phyloP scores from a whole-genome alignment of 2,329 filamentous ascomycete species.

The Neofusicoccum umdonicola region DNA sequence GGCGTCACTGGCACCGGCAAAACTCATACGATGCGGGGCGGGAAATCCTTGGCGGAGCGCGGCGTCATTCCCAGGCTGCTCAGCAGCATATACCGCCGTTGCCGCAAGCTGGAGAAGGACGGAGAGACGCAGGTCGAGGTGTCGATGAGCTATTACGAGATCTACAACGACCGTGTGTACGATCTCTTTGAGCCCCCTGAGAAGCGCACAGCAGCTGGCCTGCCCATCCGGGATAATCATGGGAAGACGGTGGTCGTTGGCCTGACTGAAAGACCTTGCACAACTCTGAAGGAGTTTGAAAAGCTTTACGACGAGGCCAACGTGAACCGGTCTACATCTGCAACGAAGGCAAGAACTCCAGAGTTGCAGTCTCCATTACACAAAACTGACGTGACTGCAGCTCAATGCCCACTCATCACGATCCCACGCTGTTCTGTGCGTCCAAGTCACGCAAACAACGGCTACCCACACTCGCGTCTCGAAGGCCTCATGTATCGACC shows the following conservation, averaged over 20 bases:
- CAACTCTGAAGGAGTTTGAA: constrained; percentile 86
- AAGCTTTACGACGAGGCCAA: constrained; percentile 87
- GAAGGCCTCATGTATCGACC: constrained; percentile 88
- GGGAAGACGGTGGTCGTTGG: constrained; percentile 86
- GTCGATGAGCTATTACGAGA: constrained; percentile 87
- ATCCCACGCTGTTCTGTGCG: constrained; percentile 85
- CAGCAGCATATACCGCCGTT: constrained; percentile 79
- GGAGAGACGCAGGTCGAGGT: constrained; percentile 71
- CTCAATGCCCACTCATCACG: constrained; percentile 88
- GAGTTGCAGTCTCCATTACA: not conserved
- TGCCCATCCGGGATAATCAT: constrained; percentile 80
- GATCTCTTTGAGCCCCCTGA: constrained; percentile 86
- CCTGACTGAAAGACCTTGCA: constrained; percentile 76
- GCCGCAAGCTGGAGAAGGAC: constrained; percentile 83
- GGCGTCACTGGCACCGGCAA: constrained; percentile 92
- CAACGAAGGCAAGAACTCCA: constrained; percentile 63
- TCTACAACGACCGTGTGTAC: constrained; percentile 94
- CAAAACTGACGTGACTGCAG: constrained; percentile 31
- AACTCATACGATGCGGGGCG: constrained; percentile 93
- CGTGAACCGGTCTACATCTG: constrained; percentile 81
- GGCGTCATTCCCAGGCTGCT: constrained; percentile 85
- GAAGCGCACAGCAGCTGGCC: constrained; percentile 75
- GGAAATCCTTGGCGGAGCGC: constrained; percentile 78
- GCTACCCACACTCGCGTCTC: constrained; percentile 67
- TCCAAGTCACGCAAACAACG: constrained; percentile 78